Evolutionary conservation across 345 rosid genomes (phyloP).

Genomic region (Eucalyptus cloeziana): DNA sequence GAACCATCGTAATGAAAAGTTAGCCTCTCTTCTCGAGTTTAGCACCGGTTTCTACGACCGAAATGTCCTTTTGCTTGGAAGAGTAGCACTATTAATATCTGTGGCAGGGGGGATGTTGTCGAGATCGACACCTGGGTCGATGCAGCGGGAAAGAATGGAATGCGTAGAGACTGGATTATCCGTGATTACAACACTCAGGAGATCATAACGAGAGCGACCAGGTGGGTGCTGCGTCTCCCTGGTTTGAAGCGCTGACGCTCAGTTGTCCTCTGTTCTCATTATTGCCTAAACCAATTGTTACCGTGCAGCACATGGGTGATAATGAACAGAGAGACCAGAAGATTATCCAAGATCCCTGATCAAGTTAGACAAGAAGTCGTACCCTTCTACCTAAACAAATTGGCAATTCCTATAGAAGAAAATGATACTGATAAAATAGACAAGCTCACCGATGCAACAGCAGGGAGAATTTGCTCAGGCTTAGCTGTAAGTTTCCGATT

Average conservation of each 20-base stretch:
- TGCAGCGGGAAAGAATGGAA: constrained; percentile 53
- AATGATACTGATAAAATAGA: constrained; percentile 26
- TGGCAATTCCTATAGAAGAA: constrained; percentile 20
- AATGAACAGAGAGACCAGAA: constrained; percentile 58
- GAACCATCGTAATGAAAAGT: background rate
- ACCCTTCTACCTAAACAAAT: constrained; percentile 26
- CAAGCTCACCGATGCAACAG: constrained; percentile 40
- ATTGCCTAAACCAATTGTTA: background rate
- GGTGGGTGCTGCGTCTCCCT: constrained; percentile 8
- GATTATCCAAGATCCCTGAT: constrained; percentile 46
- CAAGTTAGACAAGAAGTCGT: constrained; percentile 37
- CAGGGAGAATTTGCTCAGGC: constrained; percentile 32
- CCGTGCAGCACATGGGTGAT: constrained; percentile 53
- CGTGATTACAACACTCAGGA: constrained; percentile 40
- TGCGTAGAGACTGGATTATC: constrained; percentile 63
- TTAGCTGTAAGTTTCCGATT: constrained; percentile 21
- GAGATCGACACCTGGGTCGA: constrained; percentile 58
- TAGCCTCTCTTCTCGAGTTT: background rate
- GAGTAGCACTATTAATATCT: background rate
- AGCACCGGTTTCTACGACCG: background rate
- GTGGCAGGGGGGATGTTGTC: constrained; percentile 54
- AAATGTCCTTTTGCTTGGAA: background rate
- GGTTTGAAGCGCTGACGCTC: background rate
- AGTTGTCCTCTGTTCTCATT: background rate
- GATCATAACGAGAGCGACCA: constrained; percentile 49